Base-by-base conservation (phyloP, 305 asterid species). In the Fraxinus ornus region DNA sequence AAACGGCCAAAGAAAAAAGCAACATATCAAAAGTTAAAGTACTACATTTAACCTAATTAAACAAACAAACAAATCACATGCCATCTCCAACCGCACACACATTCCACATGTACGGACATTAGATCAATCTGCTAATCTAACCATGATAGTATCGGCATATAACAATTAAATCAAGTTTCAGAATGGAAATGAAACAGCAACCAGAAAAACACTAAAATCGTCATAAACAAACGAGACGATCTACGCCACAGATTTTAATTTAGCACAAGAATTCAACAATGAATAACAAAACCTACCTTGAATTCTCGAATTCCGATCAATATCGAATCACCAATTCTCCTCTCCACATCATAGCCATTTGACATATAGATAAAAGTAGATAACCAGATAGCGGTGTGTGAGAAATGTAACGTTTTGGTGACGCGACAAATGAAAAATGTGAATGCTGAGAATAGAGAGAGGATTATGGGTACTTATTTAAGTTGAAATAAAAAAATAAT, bases 341-440 rank as follows among this genome's bases (percentile, higher is more conserved):
- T 76, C 21, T 4, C 64, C 36, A 75, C 79, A 60, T 60, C 49
- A 60, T n/a, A 60, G 8, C 70, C 57, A 47, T 47, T 47, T 13
- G 57, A 47, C 13, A 12, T 41, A 41, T 57, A 57, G 30, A 10
- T 10, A 49, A 33, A 41, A 3, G 60, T 74, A 47, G 78, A 57
- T 30, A 35, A 6, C 13, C 30, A 55, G 19, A 12, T 64, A 66
- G 26, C 68, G 2, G 6, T 33, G 80, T 5, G 71, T 5, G 75
- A 9, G 52, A 24, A 33, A 79, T 41, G 13, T 75, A 4, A 47
- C 87, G 86, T 37, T 55, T 36, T 78, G 85, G 85, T 74, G 87
- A 44, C 81, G 88, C 89, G 87, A 77, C 89, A 74, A 55, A 22
- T 22, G 62, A 75, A 81, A 77, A 77, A 64, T 24, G 73, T 64